These are phyloP conservation scores for Colletotrichum plurivorum DNA, from an alignment of 2,329 filamentous ascomycete genomes.

Conservation along the genomic window DNA sequence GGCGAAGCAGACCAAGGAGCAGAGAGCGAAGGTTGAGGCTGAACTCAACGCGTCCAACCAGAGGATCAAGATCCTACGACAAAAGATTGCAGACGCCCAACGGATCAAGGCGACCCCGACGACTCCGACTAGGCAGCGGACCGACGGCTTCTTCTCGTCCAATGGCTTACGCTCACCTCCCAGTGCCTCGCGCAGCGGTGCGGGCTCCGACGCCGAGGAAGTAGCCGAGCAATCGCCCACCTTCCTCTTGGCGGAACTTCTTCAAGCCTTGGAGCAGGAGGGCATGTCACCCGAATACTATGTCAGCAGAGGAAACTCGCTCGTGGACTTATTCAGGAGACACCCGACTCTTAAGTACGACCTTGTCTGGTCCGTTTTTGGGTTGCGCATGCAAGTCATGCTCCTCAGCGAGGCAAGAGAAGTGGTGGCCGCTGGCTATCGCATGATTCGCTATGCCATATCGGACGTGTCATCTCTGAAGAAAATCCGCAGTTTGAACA, in stretches of 20 bases:
- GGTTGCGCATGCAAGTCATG: slow-evolving; percentile 94
- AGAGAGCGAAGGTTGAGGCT: slow-evolving; percentile 83
- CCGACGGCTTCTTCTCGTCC: slow-evolving; percentile 60
- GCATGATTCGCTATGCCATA: slow-evolving; percentile 93
- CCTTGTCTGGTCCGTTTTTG: slow-evolving; percentile 95
- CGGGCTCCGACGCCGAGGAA: slow-evolving; percentile 76
- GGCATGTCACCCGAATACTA: slow-evolving; percentile 96
- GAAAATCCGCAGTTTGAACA: slow-evolving; percentile 89
- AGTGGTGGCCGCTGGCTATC: slow-evolving; percentile 94
- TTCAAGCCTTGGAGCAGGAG: slow-evolving; percentile 90
- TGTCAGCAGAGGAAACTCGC: slow-evolving; percentile 88
- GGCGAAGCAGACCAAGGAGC: slow-evolving; percentile 93
- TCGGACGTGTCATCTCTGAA: slow-evolving; percentile 91
- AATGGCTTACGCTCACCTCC: slow-evolving; percentile 68
- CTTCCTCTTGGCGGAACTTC: slow-evolving; percentile 88
- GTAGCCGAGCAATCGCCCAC: slow-evolving; percentile 85
- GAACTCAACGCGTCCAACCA: slow-evolving; percentile 92
- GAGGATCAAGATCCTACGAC: slow-evolving; percentile 73
- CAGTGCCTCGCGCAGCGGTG: slow-evolving; percentile 68
- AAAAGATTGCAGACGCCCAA: slow-evolving; percentile 73
- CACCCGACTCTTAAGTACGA: slow-evolving; percentile 97
- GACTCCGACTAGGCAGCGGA: slow-evolving; percentile 68
- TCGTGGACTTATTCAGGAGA: slow-evolving; percentile 97
- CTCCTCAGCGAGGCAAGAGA: slow-evolving; percentile 95
- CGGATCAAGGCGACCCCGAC: slow-evolving; percentile 61